Base-by-base conservation (phyloP, 768 basidiomycete genomes). In the Leccinellum rugosiceps region DNA sequence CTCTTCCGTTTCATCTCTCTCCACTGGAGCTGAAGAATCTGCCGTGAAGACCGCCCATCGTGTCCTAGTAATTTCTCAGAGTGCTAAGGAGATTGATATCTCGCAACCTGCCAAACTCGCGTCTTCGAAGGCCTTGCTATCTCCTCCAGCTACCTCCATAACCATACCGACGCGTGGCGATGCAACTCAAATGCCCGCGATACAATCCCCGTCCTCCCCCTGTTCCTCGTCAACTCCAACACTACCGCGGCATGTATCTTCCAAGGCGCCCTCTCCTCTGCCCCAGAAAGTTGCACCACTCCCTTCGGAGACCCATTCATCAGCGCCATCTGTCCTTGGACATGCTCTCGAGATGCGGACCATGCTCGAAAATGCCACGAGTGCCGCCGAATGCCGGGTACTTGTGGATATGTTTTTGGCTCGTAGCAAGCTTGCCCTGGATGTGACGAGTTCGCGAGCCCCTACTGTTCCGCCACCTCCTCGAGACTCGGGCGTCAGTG, bases 341-440 rank as follows among this genome's bases (percentile, higher is more conserved):
- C 68, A 85, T 56, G 80, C 86, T 25, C 74, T 77, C 11, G 86
- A 92, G 51, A 81, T 96, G 75, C 85, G 88, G 31, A 77, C 78
- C 19, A 76, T 90, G 56, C 72, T 95, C 17, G 72, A 80, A 9
- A 81, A 75, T 50, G 92, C 93, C 14, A 87, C 87, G 2, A 84
- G 80, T 44, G 88, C 82, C 47, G 85, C 87, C 58, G 94, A 96
- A 75, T 94, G 92, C 68, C 88, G 90, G 51, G 76, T 94, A 44
- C 84, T 95, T 56, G 78, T 93, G 28, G 87, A 92, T 60, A 89
- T 92, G 77, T 88, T 90, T 74, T 76, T 96, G 57, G 79, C 83
- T 13, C 84, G 84, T 61, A 79, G 79, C 52, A 84, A 83, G 17
- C 78, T 78, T 45, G 53, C 72, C 11, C 21, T 68, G 21, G 73